Conservation (phyloP, 768 basidiomycete genomes). For the Rhizopogon vinicolor region DNA sequence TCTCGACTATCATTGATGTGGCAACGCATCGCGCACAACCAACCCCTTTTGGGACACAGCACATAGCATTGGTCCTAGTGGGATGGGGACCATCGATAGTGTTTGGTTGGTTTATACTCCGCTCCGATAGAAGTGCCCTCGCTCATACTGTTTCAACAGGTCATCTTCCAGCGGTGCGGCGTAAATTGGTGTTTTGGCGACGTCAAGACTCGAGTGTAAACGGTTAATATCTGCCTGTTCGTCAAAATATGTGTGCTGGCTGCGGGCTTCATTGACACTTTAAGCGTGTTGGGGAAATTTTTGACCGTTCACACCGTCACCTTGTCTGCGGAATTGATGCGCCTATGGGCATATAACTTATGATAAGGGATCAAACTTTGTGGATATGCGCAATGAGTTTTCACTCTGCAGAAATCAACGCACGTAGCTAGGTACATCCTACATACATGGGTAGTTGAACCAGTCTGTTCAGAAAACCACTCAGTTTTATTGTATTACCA, state of each 20-base stretch:
- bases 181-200: slow-evolving; percentile 33
- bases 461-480: background rate
- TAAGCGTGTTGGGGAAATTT: no score
- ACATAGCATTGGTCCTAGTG: slow-evolving; percentile 52
- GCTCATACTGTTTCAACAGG: slow-evolving; percentile 19
- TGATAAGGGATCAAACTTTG: no score
- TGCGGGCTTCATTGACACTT: no score
- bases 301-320: no score
- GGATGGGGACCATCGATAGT: slow-evolving; percentile 58
- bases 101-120: slow-evolving; percentile 37
- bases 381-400: no score
- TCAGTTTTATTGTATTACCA: background rate
- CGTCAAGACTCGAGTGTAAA: background rate
- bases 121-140: background rate
- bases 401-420: no score
- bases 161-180: slow-evolving; percentile 34
- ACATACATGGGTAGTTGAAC: background rate
- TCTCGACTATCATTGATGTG: slow-evolving; percentile 51
- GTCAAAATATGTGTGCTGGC: background rate
- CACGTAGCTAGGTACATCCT: no score
- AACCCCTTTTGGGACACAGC: slow-evolving; percentile 58
- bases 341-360: no score
- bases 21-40: slow-evolving; percentile 32
- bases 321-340: no score
- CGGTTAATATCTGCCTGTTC: background rate